phyloP scores from a whole-genome alignment of 2,329 filamentous ascomycete genomes.

The Elsinoe necatrix region DNA sequence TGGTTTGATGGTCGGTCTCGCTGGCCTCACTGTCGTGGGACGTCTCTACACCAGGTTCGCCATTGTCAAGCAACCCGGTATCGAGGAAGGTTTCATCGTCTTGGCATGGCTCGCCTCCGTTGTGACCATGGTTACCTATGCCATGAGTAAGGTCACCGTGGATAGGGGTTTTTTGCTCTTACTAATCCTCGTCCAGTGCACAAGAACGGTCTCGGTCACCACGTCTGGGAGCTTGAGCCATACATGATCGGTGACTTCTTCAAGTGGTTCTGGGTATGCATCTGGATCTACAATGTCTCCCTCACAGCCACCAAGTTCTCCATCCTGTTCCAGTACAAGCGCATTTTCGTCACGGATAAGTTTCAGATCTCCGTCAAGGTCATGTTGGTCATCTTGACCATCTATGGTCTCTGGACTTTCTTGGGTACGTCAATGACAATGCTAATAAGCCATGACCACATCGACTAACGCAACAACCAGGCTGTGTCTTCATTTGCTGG shows the following conservation, averaged over 20 bases:
- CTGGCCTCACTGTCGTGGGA: background rate
- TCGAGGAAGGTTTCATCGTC: constrained; percentile 6
- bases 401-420: constrained; percentile 26
- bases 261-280: constrained; percentile 23
- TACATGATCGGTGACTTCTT: constrained; percentile 4
- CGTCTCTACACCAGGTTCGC: constrained; percentile 8
- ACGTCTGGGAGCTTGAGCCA: background rate
- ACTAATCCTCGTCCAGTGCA: background rate
- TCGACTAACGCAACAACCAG: constrained; percentile 16
- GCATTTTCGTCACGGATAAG: constrained; percentile 36
- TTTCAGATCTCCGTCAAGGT: constrained; percentile 29
- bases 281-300: constrained; percentile 35
- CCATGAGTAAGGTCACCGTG: background rate
- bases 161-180: background rate
- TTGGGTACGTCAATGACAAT: constrained; percentile 19
- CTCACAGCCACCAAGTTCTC: constrained; percentile 36
- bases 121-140: constrained; percentile 6
- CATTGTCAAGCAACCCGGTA: constrained; percentile 8
- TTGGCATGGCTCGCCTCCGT: background rate
- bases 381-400: constrained; percentile 26
- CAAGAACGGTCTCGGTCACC: constrained; percentile 6
- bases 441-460: background rate
- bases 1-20: background rate
- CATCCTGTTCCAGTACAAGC: constrained; percentile 41
- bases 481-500: constrained; percentile 34